These are phyloP conservation scores for Podaxis sp. DNA, from an alignment of 768 basidiomycete genomes.

Conservation along the genomic window DNA sequence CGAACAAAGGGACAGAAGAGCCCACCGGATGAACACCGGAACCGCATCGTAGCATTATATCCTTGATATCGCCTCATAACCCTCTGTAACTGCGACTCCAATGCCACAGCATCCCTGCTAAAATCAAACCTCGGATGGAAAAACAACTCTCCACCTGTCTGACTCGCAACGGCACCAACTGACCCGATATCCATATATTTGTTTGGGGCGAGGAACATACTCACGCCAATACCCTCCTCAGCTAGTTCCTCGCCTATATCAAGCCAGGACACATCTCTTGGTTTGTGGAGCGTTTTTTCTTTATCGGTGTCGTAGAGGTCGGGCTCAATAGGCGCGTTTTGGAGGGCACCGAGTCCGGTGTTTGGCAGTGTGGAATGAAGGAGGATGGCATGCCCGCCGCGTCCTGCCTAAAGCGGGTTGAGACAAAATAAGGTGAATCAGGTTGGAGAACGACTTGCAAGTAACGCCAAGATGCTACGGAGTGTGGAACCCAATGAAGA, in stretches of 20 bases:
- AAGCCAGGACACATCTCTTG: constrained; percentile 79
- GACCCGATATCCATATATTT: constrained; percentile 86
- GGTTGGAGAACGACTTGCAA: constrained; percentile 46
- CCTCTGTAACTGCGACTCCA: constrained; percentile 77
- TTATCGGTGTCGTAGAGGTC: constrained; percentile 81
- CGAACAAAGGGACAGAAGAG: constrained; percentile 11
- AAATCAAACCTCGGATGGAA: constrained; percentile 90
- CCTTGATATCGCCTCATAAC: constrained; percentile 68
- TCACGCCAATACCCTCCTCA: constrained; percentile 87
- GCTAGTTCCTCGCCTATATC: constrained; percentile 87
- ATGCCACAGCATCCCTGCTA: constrained; percentile 56
- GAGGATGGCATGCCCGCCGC: constrained; percentile 74
- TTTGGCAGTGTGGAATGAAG: constrained; percentile 74
- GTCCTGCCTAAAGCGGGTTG: constrained; percentile 44
- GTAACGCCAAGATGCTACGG: constrained; percentile 64
- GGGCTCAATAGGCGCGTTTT: constrained; percentile 54
- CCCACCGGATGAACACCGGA: constrained; percentile 85
- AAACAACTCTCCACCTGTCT: constrained; percentile 89
- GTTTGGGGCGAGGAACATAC: constrained; percentile 80
- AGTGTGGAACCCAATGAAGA: constrained; percentile 81
- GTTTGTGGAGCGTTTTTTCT: constrained; percentile 76
- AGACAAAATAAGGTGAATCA: constrained; percentile 3
- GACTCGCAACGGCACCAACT: constrained; percentile 70
- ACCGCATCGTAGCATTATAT: constrained; percentile 77
- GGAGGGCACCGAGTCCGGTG: constrained; percentile 70